Conservation (phyloP, 202 grass and related monocot genomes). For the Setaria viridis region DNA sequence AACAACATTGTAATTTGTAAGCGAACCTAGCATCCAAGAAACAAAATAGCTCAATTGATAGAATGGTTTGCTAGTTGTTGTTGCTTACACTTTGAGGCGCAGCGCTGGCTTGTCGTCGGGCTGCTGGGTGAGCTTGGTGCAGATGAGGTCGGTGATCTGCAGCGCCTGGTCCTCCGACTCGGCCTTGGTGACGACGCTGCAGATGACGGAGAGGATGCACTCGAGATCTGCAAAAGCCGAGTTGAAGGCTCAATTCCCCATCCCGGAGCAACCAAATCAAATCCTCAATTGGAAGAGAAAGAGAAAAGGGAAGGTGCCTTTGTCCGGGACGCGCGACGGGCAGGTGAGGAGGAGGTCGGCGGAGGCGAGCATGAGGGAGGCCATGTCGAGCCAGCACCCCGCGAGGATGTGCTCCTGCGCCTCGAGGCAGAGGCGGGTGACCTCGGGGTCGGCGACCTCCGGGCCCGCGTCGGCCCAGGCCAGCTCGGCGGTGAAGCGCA, state of each 20-base stretch:
- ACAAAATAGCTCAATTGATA: not conserved
- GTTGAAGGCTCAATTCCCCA: not conserved
- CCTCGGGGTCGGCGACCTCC: conserved; percentile 86
- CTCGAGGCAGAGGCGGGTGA: conserved; percentile 66
- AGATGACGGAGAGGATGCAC: conserved; percentile 80
- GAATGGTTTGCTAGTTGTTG: not conserved
- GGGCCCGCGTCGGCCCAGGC: conserved; percentile 86
- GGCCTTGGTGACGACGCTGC: conserved; percentile 80
- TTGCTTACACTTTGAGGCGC: conserved; percentile 81
- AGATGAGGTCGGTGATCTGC: conserved; percentile 81
- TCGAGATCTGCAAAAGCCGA: conserved; percentile 70
- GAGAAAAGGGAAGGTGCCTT: conserved; percentile 42
- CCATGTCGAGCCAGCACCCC: conserved; percentile 71
- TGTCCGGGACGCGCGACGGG: conserved; percentile 56
- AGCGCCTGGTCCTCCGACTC: conserved; percentile 71
- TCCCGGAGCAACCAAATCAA: not conserved
- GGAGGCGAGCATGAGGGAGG: conserved; percentile 79
- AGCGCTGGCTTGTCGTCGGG: conserved; percentile 63
- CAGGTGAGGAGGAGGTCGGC: conserved; percentile 65
- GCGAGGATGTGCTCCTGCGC: conserved; percentile 69
- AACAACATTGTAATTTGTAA: not conserved
- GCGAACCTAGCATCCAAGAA: not conserved
- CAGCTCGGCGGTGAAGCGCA: conserved; percentile 73
- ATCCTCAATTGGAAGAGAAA: not conserved
- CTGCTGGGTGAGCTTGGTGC: conserved; percentile 73